Evolutionary conservation across 2,329 filamentous ascomycete genomes (phyloP), one percentile per base, ranked within the genome.

Genomic region (Neospermospora avenae): DNA sequence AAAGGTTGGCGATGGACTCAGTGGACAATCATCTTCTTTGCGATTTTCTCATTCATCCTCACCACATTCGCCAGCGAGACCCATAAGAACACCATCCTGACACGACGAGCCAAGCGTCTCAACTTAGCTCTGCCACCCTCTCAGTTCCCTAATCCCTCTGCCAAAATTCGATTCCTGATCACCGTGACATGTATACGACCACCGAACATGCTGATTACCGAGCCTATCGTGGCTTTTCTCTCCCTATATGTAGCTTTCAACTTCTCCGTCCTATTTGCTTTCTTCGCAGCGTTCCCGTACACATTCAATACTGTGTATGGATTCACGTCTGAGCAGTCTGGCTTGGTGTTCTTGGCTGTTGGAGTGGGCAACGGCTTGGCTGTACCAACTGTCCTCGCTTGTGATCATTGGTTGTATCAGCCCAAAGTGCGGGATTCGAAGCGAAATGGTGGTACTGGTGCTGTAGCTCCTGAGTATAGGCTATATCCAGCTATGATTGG

Each of bases 401-500:
- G 76, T 66, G 77, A 80, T 55, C 53, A 69, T 0, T 65, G 76
- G 3, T 62, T 81, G 3, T 83, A 82, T 59, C 72, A 64, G 44
- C 63, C 60, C 3, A 55, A 56, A 18, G 63, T 63, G 13, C 53
- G 56, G 20, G 37, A 24, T 2, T 58, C 62, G 1, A 63, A 62
- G 28, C 31, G 14, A 11, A 44, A 51, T 14, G 63, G 59, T 2
- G 51, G 54, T 0, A 65, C 53, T 22, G 65, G 65, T 6, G 42
- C 58, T 1, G 75, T 79, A 0, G 75, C 76, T 0, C 83, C 84
- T 0, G 84, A 87, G 70, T 75, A 85, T 61, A 76, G 84, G 0
- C 73, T 88, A 16, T 81, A 83, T 59, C 78, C 79, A 0, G 82
- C 83, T 16, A 85, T 86, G 80, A 71, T 84, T 8, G 84, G 83